Evolutionary conservation across 495 filamentous ascomycete species (phyloP).

Genomic region (Xylaria telfairii): DNA sequence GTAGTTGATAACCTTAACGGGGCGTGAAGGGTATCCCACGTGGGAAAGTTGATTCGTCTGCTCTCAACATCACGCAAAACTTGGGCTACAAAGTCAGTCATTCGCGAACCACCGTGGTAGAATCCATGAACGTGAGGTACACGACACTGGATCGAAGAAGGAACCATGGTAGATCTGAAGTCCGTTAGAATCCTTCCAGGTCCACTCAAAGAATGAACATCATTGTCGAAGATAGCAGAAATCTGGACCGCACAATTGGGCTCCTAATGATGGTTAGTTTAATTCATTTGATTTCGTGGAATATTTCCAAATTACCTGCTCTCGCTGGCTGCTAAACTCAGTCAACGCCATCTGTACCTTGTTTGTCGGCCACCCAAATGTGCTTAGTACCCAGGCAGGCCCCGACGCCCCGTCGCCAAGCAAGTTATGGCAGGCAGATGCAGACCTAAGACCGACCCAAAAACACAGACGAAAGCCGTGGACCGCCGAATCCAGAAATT

Average conservation of each 20-base stretch:
- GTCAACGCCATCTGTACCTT: neutral
- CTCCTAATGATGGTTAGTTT: neutral
- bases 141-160: slow-evolving; percentile 12
- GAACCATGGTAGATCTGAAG: slow-evolving; percentile 16
- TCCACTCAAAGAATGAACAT: slow-evolving; percentile 20
- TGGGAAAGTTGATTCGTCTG: slow-evolving; percentile 24
- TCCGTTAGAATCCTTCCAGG: slow-evolving; percentile 10
- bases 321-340: neutral
- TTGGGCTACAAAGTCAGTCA: slow-evolving; percentile 23
- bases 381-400: neutral
- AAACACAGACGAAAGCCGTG: slow-evolving; percentile 24
- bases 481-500: slow-evolving; percentile 14
- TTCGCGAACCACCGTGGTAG: slow-evolving; percentile 29
- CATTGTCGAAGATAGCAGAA: slow-evolving; percentile 12
- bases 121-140: slow-evolving; percentile 30
- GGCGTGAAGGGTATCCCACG: slow-evolving; percentile 21
- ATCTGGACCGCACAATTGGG: neutral
- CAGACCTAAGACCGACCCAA: slow-evolving; percentile 24
- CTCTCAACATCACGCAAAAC: slow-evolving; percentile 23
- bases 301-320: neutral
- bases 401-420: neutral
- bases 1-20: slow-evolving; percentile 23
- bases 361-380: slow-evolving; percentile 5
- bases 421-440: neutral
- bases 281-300: neutral